Base-by-base conservation (phyloP, 345 rosid species). In the Gossypium turneri region DNA sequence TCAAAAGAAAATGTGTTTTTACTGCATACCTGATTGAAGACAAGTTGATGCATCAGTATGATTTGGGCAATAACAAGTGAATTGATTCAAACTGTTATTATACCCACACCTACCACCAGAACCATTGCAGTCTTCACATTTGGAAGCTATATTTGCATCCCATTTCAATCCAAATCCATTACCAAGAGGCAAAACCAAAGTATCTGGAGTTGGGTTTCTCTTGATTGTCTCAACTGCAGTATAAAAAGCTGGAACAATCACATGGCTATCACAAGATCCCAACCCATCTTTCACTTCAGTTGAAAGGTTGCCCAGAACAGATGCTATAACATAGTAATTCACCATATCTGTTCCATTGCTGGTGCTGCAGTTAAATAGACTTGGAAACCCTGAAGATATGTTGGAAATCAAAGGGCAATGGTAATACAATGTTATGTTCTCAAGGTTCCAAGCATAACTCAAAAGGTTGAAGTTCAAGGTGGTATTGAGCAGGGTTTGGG, bases 141-240 rank as follows among this genome's bases (percentile, higher is more conserved):
- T 50, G 10, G 43, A 16, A 16, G 24, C 59, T 47, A 67, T 25
- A 24, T 25, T 48, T 68, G 53, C 44, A 68, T 50, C 43, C 72
- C 58, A 68, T 48, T 15, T 68, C 57, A 68, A 43, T 13, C 72
- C 72, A 68, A 68, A 68, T 10, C 72, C 72, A 68, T 68, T 68
- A 24, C 43, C 3, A 50, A 68, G 44, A 3, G 72, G 58, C 34
- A 68, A n/a, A 68, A 25, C 3, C 10, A 68, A 3, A 15, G 58
- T 68, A 1, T 68, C 72, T 48, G 72, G 72, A 9, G 44, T 50
- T 68, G 58, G 72, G 3, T 69, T 51, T 13, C 7, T 51, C 5
- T 15, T 56, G 4, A 51, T 50, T 1, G 44, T 15, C 45, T 27
- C 24, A 50, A 16, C 44, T 51, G 22, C 44, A 15, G 72, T 48